Evolutionary conservation across 176 grass and related monocot species (phyloP).

Genomic region (Phoenix dactylifera): DNA sequence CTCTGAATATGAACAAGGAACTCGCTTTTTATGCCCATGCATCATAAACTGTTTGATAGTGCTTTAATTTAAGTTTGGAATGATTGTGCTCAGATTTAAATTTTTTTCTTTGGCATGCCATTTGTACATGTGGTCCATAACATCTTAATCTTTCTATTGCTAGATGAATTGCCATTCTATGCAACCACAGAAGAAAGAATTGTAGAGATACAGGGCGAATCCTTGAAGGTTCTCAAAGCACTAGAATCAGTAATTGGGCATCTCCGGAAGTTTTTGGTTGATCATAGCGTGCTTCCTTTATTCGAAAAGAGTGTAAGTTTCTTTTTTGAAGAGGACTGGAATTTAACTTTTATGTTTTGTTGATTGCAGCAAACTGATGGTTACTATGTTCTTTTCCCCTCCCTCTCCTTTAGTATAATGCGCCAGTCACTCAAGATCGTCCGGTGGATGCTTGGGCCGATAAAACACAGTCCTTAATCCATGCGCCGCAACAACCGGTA

Average conservation of each 20-base stretch:
- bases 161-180: conserved; percentile 67
- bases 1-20: too few relatives aligned
- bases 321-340: background rate
- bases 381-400: background rate
- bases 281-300: conserved; percentile 88
- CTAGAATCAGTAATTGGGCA: conserved; percentile 75
- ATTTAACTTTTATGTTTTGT: too few relatives aligned
- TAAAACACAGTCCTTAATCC: conserved; percentile 34
- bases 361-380: too few relatives aligned
- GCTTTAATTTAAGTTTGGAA: too few relatives aligned
- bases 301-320: conserved; percentile 86
- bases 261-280: conserved; percentile 98
- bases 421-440: conserved; percentile 36
- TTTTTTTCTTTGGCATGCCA: too few relatives aligned
- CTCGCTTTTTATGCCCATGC: too few relatives aligned
- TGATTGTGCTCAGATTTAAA: too few relatives aligned
- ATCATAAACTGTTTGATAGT: too few relatives aligned
- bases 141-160: background rate
- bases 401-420: conserved; percentile 30
- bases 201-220: conserved; percentile 97
- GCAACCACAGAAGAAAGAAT: conserved; percentile 75
- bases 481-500: conserved; percentile 33
- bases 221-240: conserved; percentile 73
- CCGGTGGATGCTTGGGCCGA: conserved; percentile 40
- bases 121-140: too few relatives aligned